Percentiles rank a stretch among this genome's conserved stretches.
phyloP scores from a whole-genome alignment of 2,329 filamentous ascomycete genomes.

The Rhynchosporium agropyri region DNA sequence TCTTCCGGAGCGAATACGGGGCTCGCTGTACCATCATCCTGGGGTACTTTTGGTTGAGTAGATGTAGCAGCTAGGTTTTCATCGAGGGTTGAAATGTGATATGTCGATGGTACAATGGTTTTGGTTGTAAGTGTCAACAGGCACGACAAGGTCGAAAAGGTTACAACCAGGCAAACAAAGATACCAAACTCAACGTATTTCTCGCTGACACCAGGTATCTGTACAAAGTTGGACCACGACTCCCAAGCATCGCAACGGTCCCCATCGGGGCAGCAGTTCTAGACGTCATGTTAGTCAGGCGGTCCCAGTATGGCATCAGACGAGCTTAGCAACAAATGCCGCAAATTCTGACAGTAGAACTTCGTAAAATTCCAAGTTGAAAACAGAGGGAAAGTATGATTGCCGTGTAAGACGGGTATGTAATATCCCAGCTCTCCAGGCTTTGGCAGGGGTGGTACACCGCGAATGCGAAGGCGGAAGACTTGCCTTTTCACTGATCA shows the following conservation, averaged over 20 bases:
- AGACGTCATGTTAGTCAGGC: conserved; percentile 29
- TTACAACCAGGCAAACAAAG: conserved; percentile 73
- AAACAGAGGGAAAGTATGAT: too few species aligned
- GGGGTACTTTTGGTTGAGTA: conserved; percentile 43
- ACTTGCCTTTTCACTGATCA: conserved; percentile 67
- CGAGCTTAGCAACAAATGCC: too few species aligned
- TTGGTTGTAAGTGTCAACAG: conserved; percentile 86
- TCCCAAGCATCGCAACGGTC: conserved; percentile 61
- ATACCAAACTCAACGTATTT: conserved; percentile 75
- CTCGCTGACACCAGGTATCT: conserved; percentile 43
- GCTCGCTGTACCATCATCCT: conserved; percentile 50
- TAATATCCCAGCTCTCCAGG: not conserved
- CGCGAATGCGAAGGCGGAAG: not conserved
- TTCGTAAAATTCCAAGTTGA: too few species aligned
- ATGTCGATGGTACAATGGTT: conserved; percentile 87
- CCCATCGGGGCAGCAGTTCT: conserved; percentile 59
- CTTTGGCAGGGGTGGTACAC: not conserved
- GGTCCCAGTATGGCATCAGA: not conserved
- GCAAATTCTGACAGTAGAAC: too few species aligned
- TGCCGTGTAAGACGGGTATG: not conserved
- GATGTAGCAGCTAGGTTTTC: conserved; percentile 81
- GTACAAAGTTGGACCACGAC: conserved; percentile 57
- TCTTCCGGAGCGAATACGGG: conserved; percentile 38
- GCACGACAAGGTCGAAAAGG: conserved; percentile 73
- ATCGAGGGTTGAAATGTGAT: conserved; percentile 84